phyloP scores from a whole-genome alignment of 805 yeast species.

The Wickerhamomyces strasburgensis region DNA sequence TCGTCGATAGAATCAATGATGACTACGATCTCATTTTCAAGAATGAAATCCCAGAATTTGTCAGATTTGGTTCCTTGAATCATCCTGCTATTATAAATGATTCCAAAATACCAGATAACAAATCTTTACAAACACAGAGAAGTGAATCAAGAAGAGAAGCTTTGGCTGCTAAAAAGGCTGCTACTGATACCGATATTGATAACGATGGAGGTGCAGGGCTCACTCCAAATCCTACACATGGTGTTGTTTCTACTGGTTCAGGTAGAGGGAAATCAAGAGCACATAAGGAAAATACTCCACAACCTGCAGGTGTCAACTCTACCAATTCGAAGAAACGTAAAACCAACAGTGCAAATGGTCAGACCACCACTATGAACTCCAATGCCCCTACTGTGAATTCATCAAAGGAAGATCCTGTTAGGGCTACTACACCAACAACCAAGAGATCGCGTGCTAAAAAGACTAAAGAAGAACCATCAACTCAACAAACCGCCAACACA shows the following conservation, averaged over 20 bases:
- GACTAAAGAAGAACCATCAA: constrained; percentile 3
- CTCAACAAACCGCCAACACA: too few species aligned
- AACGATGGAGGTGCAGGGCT: constrained; percentile 19
- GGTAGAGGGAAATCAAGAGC: constrained; percentile 19
- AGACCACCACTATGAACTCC: not conserved
- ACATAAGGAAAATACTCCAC: constrained; percentile 22
- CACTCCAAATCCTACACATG: constrained; percentile 5
- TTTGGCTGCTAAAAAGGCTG: constrained; percentile 78
- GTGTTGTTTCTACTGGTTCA: constrained; percentile 3
- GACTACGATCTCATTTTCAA: constrained; percentile 71
- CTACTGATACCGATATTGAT: constrained; percentile 25
- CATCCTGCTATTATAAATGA: constrained; percentile 88
- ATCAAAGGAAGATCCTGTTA: constrained; percentile 10
- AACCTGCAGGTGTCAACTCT: constrained; percentile 21
- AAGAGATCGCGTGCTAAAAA: not conserved
- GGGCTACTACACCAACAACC: not conserved
- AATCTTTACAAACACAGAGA: constrained; percentile 69
- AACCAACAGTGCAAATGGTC: constrained; percentile 6
- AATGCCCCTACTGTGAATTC: constrained; percentile 1
- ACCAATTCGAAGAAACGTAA: constrained; percentile 24
- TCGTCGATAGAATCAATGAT: constrained; percentile 68
- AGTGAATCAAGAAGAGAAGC: constrained; percentile 90
- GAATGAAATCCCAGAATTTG: constrained; percentile 76
- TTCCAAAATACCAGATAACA: constrained; percentile 42
- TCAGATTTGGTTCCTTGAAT: constrained; percentile 72